Evolutionary conservation across 164 flowering plant species (phyloP), one percentile per base, ranked within the genome.

Genomic region (Magnolia officinalis): DNA sequence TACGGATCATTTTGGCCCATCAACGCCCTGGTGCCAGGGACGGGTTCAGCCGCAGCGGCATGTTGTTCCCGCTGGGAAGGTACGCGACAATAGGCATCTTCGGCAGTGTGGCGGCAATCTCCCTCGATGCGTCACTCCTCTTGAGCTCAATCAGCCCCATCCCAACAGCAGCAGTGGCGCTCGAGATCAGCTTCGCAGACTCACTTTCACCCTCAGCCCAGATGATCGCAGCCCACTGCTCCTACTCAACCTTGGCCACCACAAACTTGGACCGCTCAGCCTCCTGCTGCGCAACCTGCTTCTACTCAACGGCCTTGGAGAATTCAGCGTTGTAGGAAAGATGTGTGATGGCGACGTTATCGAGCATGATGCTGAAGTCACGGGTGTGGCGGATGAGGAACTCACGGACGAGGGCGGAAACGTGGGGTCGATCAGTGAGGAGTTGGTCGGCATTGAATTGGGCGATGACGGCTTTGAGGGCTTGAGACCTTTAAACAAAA

Each of bases 381-480:
- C 50, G 10, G 0, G 79, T 74, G 14, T 74, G 21, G 26, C 70
- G 55, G 63, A 77, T 71, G 24, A 82, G 73, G n/a, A 89, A 79
- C 77, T 92, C 92, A 0, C 92, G 81, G 21, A 93, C 93, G n/a
- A 92, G 80, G 0, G 92, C 96, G 5, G 94, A 92, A 0, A 93
- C 96, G 11, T 86, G 93, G 7, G 24, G 24, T 1, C 24, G 24
- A 95, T 93, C 96, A 1, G 98, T 90, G 23, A 93, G 88, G 8
- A 93, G 84, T 85, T 93, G 95, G 74, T 93, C 98, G 7, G 96
- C 95, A 63, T 92, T 92, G 78, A 92, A 93, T 71, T 94, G 95
- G 0, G 95, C 95, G 2, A 94, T 95, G 4, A 92, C 97, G 52
- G 96, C 88, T 70, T 94, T 94, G 29, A 94, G 73, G 2, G 91